Evolutionary conservation across 257 asterid species (phyloP), one percentile per base, ranked within the genome.

Genomic region (Henckelia pumila): DNA sequence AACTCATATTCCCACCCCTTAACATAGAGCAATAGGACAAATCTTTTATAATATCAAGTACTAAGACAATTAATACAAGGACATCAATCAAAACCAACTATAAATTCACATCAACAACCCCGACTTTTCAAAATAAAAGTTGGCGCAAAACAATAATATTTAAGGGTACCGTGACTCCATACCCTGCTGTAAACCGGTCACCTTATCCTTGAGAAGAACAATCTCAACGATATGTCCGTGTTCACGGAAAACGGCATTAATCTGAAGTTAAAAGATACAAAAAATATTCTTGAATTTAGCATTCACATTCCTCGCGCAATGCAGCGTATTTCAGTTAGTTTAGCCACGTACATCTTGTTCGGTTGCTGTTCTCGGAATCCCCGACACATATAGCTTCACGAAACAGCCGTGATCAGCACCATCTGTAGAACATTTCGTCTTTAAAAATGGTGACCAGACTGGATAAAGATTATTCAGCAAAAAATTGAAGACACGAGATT

Each of bases 111-210:
- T 32, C 29, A n/a, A n/a, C n/a, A n/a, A n/a, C n/a, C n/a, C n/a
- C n/a, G n/a, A n/a, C n/a, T n/a, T 23, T 61, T 13, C 63, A 28
- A 67, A 57, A 68, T 22, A 66, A 37, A 37, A 32, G 35, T 44
- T 62, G 26, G 40, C 5, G 6, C 17, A 16, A 40, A 70, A 63
- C 28, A 25, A 7, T 56, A 64, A 7, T 14, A 1, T 33, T 63
- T 7, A 32, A 13, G 22, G 66, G n/a, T 6, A 37, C 17, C 49
- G 52, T 17, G 13, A 24, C 4, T 63, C 21, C 75, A 58, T 83
- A 88, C 97, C 98, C 80, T 80, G 92, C 78, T 82, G 92, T 24
- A 83, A 57, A 71, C 94, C 96, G 21, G 84, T 83, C 78, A 79
- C 7, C 80, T 90, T 93, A 76, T 91, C 97, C 84, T 63, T 82